Percentiles rank a stretch among this genome's conserved stretches.
Conservation (phyloP, 176 grass and related monocot species). For the Eremochloa ophiuroides region DNA sequence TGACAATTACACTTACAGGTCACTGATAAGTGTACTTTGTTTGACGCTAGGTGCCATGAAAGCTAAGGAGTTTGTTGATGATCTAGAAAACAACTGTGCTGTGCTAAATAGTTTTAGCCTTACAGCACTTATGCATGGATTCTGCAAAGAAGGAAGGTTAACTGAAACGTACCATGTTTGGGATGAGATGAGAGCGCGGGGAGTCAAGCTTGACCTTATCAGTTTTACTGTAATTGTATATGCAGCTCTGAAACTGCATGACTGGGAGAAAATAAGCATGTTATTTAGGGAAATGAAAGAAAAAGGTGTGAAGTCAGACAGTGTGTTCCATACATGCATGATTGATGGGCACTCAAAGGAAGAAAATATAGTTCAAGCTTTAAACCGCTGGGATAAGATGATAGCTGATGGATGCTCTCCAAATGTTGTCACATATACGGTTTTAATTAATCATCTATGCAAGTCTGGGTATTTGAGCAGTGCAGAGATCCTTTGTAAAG, state of each 20-base stretch:
- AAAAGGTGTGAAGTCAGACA: conserved; percentile 52
- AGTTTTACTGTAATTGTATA: conserved; percentile 58
- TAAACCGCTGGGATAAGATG: conserved; percentile 51
- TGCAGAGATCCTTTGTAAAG: conserved; percentile 62
- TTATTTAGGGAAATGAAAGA: conserved; percentile 52
- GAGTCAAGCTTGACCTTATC: conserved; percentile 56
- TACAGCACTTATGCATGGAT: conserved; percentile 60
- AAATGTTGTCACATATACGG: conserved; percentile 55
- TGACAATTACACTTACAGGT: conserved; percentile 78
- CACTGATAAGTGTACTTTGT: conserved; percentile 69
- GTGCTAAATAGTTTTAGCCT: conserved; percentile 63
- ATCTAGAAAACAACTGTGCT: conserved; percentile 32
- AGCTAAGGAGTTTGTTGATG: conserved; percentile 66
- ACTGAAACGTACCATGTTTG: conserved; percentile 48
- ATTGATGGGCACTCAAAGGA: conserved; percentile 54
- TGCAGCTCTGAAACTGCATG: conserved; percentile 41
- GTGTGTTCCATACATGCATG: conserved; percentile 70
- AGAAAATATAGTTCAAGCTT: conserved; percentile 50
- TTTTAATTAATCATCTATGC: conserved; percentile 67
- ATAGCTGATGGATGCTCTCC: conserved; percentile 35
- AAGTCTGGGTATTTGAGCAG: conserved; percentile 61
- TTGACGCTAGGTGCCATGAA: conserved; percentile 31
- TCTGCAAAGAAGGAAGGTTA: conserved; percentile 59
- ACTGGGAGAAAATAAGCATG: conserved; percentile 21
- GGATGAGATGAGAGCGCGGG: conserved; percentile 60